Evolutionary conservation across 2,329 filamentous ascomycete genomes (phyloP), one percentile per base, ranked within the genome.

Genomic region (Pestalotiopsis sp.): DNA sequence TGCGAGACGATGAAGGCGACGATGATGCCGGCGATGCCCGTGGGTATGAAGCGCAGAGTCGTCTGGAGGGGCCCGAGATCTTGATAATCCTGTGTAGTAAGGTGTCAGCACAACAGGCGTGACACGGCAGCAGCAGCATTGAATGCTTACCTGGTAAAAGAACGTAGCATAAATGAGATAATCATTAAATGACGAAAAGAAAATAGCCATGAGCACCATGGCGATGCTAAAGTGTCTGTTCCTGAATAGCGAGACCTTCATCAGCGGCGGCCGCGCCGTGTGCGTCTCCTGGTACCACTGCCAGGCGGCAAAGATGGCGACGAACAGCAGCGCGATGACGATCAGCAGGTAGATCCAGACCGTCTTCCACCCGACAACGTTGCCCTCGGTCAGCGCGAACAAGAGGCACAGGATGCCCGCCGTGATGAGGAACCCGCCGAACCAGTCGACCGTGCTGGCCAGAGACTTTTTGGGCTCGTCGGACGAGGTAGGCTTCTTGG

Each of bases 111-210:
- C 2, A 1, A n/a, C n/a, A 23, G n/a, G n/a, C n/a, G n/a, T n/a
- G n/a, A n/a, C n/a, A n/a, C n/a, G n/a, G n/a, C n/a, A n/a, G n/a
- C n/a, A n/a, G n/a, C n/a, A n/a, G n/a, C n/a, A n/a, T n/a, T n/a
- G n/a, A n/a, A n/a, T n/a, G n/a, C n/a, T 52, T 1, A 52, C 45
- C 45, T 93, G 91, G 78, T 88, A 93, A 78, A 88, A 92, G 78
- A 91, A 93, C 4, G 91, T 93, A 1, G 89, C 86, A 73, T 87
- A 92, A 70, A 93, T 83, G 52, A 92, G 80, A 72, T 86, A 92
- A 76, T 90, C 90, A 79, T 91, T 92, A 80, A 93, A 93, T 2
- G 85, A 83, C 20, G 87, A 85, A 73, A 91, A 92, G 80, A 92
- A 92, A 1, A 92, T 77, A 0, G 83, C 83, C 86, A 92, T 91